Percentiles rank a stretch among this genome's conserved stretches.
Conservation (phyloP, 2,329 filamentous ascomycete species). For the Penicillium sp. region DNA sequence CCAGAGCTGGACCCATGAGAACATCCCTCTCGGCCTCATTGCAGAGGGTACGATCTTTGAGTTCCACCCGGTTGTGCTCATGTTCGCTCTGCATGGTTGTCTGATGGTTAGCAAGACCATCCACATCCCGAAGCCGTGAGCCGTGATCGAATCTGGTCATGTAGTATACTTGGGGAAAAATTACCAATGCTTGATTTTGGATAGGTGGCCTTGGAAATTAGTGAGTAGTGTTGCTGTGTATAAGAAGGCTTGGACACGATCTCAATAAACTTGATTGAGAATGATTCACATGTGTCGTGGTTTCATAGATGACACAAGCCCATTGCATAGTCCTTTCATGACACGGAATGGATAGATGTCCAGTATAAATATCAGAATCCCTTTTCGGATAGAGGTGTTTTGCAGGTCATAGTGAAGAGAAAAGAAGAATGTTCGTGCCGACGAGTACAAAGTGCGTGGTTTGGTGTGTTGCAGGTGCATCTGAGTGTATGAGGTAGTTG, state of each 20-base stretch:
- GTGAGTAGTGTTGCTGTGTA: slow-evolving; percentile 10
- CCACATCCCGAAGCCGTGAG: slow-evolving; percentile 81
- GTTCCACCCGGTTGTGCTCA: slow-evolving; percentile 74
- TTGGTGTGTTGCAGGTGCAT: background rate
- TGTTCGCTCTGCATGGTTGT: slow-evolving; percentile 88
- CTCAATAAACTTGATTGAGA: slow-evolving; percentile 17
- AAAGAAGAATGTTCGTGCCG: background rate
- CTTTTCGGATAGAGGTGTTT: background rate
- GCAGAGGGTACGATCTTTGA: slow-evolving; percentile 68
- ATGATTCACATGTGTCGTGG: slow-evolving; percentile 1
- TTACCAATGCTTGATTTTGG: slow-evolving; percentile 16
- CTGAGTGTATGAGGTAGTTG: too few species aligned
- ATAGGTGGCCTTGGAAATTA: slow-evolving; percentile 19
- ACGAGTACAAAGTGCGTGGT: background rate
- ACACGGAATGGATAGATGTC: background rate
- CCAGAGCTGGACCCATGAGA: slow-evolving; percentile 73
- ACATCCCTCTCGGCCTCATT: slow-evolving; percentile 73
- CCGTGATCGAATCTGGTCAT: slow-evolving; percentile 6
- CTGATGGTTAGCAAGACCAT: slow-evolving; percentile 94
- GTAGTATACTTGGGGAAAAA: slow-evolving; percentile 12
- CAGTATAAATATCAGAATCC: background rate
- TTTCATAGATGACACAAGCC: background rate
- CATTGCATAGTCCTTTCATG: background rate
- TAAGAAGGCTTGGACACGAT: slow-evolving; percentile 13
- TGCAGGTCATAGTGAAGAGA: background rate